These are phyloP conservation scores for Sicyos edulis DNA, from an alignment of 306 rosid genomes.

Conservation along the genomic window DNA sequence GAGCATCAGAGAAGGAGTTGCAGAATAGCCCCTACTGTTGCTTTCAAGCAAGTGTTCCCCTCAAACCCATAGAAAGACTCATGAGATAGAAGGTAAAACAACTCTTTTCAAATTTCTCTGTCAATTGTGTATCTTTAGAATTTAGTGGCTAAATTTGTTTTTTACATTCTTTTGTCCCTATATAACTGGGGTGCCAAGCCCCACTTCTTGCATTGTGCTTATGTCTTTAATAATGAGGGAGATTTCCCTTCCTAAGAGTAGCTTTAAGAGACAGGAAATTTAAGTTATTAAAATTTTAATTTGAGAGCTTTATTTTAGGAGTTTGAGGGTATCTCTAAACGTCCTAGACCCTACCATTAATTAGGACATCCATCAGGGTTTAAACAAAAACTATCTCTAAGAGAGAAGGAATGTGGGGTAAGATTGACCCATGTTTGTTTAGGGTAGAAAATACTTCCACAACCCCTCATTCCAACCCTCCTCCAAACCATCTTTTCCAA, in stretches of 20 bases:
- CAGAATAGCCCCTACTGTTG: constrained; percentile 99
- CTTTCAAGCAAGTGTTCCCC: constrained; percentile 86
- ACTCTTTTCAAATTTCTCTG: background rate
- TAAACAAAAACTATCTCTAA: background rate
- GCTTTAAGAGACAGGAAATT: background rate
- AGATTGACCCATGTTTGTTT: no score
- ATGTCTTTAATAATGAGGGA: background rate
- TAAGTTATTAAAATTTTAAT: background rate
- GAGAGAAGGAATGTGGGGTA: no score
- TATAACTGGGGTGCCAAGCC: background rate
- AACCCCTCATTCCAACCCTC: no score
- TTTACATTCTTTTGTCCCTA: background rate
- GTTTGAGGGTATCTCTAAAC: background rate
- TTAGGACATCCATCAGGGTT: background rate
- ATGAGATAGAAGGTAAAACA: constrained; percentile 9
- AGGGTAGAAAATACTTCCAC: no score
- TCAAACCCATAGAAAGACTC: constrained; percentile 39
- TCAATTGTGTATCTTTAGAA: constrained; percentile 2
- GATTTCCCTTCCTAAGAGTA: no score
- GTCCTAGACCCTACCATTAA: background rate
- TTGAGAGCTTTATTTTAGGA: background rate
- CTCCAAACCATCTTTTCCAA: no score
- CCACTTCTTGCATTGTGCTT: background rate
- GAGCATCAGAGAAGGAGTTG: constrained; percentile 99
- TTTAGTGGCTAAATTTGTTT: background rate